Evolutionary conservation across 2,329 filamentous ascomycete genomes (phyloP).

Genomic region (Raffaelea deltoideospora): DNA sequence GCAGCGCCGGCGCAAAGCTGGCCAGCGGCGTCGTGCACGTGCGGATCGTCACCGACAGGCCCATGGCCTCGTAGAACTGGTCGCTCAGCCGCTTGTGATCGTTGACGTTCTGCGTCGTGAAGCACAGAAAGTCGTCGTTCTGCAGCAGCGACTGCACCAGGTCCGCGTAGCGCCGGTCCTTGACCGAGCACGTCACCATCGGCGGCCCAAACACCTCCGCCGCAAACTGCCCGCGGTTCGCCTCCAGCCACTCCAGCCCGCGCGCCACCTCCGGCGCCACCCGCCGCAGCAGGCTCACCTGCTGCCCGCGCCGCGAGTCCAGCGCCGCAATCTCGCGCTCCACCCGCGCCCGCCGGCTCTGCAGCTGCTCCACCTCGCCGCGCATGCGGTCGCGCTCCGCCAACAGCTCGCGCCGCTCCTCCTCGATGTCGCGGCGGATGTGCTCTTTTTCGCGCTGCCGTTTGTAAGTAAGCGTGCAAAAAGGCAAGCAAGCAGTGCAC

Average conservation of each 20-base stretch:
- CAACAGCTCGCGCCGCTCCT: slow-evolving; percentile 20
- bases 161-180: slow-evolving; percentile 49
- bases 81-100: slow-evolving; percentile 63
- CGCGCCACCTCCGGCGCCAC: slow-evolving; percentile 46
- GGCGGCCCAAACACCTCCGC: slow-evolving; percentile 69
- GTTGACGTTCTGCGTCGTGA: slow-evolving; percentile 60
- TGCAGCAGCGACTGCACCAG: slow-evolving; percentile 37
- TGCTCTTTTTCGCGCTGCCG: slow-evolving; percentile 46
- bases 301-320: slow-evolving; percentile 61
- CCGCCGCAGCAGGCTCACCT: slow-evolving; percentile 47
- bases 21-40: slow-evolving; percentile 40
- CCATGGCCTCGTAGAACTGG: slow-evolving; percentile 46
- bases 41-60: slow-evolving; percentile 57
- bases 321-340: slow-evolving; percentile 31
- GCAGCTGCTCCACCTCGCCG: not conserved
- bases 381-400: slow-evolving; percentile 7
- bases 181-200: slow-evolving; percentile 65
- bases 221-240: slow-evolving; percentile 54
- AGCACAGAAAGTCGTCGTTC: slow-evolving; percentile 39
- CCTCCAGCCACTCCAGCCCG: slow-evolving; percentile 72
- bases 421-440: slow-evolving; percentile 33
- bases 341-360: slow-evolving; percentile 9
- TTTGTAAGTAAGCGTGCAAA: slow-evolving; percentile 2
- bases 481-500: not conserved
- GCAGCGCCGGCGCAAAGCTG: slow-evolving; percentile 38